Conservation (phyloP, 2,329 filamentous ascomycete species). For the Chaetomiaceae sp. region DNA sequence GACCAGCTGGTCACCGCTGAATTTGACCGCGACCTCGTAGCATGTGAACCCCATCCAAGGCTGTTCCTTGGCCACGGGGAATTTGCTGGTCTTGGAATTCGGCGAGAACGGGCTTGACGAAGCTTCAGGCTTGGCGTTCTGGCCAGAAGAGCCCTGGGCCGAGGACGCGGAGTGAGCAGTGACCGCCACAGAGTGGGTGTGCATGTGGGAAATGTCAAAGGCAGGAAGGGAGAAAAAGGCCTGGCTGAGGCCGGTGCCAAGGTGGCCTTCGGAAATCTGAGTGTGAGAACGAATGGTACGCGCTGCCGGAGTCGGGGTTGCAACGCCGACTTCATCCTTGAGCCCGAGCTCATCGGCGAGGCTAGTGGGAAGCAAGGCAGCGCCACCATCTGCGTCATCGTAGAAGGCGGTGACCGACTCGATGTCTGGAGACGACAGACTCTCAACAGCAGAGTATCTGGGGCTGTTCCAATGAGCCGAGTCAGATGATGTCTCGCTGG, state of each 20-base stretch:
- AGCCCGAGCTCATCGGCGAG: constrained; percentile 7
- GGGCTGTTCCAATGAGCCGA: constrained; percentile 16
- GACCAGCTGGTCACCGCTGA: constrained; percentile 9
- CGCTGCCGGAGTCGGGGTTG: constrained; percentile 3
- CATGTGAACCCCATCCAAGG: constrained; percentile 20
- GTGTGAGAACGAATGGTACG: not conserved
- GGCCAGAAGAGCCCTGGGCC: not conserved
- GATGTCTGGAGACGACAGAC: constrained; percentile 4
- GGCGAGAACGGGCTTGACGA: constrained; percentile 2
- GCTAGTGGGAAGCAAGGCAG: constrained; percentile 6
- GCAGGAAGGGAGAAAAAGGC: constrained; percentile 5
- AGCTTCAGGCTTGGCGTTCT: not conserved
- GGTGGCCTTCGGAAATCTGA: not conserved
- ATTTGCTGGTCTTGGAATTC: not conserved
- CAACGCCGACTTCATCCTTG: not conserved
- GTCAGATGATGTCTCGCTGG: constrained; percentile 17
- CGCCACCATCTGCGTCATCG: constrained; percentile 11
- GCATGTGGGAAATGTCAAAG: not conserved
- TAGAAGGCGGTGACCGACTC: constrained; percentile 1
- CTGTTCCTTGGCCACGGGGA: constrained; percentile 12
- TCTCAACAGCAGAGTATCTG: constrained; percentile 1
- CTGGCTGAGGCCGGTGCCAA: constrained; percentile 11
- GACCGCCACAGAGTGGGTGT: not conserved
- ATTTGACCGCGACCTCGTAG: constrained; percentile 18
- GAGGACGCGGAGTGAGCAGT: not conserved